Evolutionary conservation across 73 alveolate genomes (phyloP).

Genomic region (Paramecium sexaurelia): DNA sequence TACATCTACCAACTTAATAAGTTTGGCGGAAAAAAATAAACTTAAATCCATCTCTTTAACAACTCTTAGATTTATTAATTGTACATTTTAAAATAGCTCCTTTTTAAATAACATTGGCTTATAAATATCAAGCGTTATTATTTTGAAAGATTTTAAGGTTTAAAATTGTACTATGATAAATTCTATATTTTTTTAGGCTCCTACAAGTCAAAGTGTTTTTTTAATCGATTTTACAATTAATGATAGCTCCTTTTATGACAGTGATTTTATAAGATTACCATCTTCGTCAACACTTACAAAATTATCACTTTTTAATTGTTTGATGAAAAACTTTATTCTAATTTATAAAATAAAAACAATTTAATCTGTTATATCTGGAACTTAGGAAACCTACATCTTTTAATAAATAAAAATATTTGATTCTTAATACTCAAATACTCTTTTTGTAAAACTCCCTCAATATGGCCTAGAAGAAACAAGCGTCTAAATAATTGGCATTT

Average conservation of each 20-base stretch:
- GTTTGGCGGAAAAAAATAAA: not conserved
- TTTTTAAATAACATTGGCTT: not conserved
- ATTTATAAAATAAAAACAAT: not conserved
- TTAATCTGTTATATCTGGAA: not conserved
- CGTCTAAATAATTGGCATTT: not conserved
- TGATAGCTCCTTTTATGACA: not conserved
- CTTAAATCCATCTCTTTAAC: not conserved
- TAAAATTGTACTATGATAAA: not conserved
- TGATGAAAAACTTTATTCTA: not conserved
- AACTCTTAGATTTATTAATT: not conserved
- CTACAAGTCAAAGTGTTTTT: not conserved
- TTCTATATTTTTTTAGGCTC: not conserved
- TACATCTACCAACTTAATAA: not conserved
- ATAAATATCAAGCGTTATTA: not conserved
- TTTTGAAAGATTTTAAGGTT: not conserved
- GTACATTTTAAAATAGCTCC: not conserved
- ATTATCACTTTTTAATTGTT: not conserved
- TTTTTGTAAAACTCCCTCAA: not conserved
- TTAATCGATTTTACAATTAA: not conserved
- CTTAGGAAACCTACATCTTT: not conserved
- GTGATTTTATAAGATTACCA: not conserved
- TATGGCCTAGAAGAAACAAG: not conserved
- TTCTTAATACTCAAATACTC: not conserved
- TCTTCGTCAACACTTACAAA: not conserved
- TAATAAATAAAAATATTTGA: not conserved